phyloP scores from a whole-genome alignment of 2,329 filamentous ascomycete genomes.

The Lasiodiplodia sp. region DNA sequence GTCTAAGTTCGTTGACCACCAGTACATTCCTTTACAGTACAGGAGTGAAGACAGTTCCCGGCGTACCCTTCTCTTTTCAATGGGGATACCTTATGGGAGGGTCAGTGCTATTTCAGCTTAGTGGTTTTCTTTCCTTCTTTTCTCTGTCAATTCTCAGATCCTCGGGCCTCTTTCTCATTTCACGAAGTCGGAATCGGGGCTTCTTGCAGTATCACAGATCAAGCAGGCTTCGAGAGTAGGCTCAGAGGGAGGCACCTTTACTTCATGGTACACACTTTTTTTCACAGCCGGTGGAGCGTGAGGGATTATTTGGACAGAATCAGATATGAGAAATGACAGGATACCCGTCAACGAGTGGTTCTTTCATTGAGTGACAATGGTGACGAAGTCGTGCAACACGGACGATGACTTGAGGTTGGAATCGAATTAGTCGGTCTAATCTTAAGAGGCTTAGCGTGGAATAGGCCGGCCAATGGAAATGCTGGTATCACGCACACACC shows the following conservation, averaged over 20 bases:
- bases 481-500: not conserved
- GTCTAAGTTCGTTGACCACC: not conserved
- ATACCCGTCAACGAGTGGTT: not conserved
- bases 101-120: conserved; percentile 9
- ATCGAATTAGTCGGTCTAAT: not conserved
- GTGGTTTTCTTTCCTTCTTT: not conserved
- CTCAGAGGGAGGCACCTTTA: not conserved
- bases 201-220: not conserved
- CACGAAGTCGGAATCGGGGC: not conserved
- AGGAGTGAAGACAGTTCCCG: not conserved
- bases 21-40: not conserved
- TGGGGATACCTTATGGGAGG: not conserved
- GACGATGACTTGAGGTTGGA: not conserved
- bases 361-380: not conserved
- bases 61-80: not conserved
- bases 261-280: not conserved
- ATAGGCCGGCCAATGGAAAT: not conserved
- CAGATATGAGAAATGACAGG: not conserved
- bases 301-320: not conserved
- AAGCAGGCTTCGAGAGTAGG: conserved; percentile 6
- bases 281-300: not conserved
- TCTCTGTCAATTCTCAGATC: conserved; percentile 20
- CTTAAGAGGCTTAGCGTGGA: not conserved
- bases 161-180: conserved; percentile 7
- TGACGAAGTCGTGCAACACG: not conserved